Base-by-base conservation (phyloP, 2,329 filamentous ascomycete species). In the Arthrobotrys sinensis region DNA sequence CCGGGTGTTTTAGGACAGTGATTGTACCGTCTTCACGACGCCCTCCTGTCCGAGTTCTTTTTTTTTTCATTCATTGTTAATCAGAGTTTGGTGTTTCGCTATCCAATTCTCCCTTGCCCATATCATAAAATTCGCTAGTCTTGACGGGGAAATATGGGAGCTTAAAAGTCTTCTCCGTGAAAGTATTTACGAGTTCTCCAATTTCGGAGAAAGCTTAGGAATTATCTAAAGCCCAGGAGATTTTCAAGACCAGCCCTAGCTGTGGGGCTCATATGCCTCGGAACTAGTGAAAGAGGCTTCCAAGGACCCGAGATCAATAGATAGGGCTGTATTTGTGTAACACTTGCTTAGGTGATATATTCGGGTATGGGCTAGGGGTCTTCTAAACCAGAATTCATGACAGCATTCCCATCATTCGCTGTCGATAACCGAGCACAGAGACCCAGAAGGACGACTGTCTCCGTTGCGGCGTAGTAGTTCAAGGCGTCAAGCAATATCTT, bases 401-500 rank as follows among this genome's bases (percentile, higher is more conserved):
- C 50, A 82, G 91, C 89, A 0, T 89, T 91, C 19, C 92, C 92
- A 83, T 94, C 92, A 78, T 92, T 93, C 11, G 92, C 93, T 76
- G 92, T 93, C 82, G 92, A 94, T 82, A 97, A 83, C 78, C 93
- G 86, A 11, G 93, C 93, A 83, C 93, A 97, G 14, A 99, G 86
- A 80, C 94, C 95, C 79, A 98, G 86, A 80, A 99, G 88, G 16
- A 97, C 96, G 2, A 97, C 95, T 45, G 96, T 98, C 86, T 99
- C 96, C 0, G 96, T 98, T 0, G 96, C 96, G 1, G 96, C 96
- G 82, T 97, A 96, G 84, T 98, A 97, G 82, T 99, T 98, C 80
- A 99, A 87, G 78, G 93, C 95, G 83, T 98, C 96, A 43, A 98
- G 90, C 82, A 99, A 85, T 81, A 98, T 97, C 86, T 97, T 94